These are phyloP conservation scores for Borovskyia barvae DNA, from an alignment of 208 protist species.

Conservation along the genomic window DNA sequence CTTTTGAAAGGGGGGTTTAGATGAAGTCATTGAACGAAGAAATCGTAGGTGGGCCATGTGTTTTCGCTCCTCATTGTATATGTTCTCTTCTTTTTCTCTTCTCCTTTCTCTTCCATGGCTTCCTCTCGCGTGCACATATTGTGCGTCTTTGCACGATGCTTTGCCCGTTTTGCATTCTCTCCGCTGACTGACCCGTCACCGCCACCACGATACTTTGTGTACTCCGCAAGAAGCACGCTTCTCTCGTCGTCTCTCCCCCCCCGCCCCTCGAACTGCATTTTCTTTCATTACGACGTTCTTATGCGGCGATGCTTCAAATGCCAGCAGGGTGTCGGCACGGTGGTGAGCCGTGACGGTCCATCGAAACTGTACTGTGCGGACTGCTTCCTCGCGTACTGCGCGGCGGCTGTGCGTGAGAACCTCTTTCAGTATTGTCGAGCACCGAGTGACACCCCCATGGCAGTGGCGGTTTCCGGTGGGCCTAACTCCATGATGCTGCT, in stretches of 20 bases:
- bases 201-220: too few species aligned
- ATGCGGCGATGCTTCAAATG: slow-evolving; percentile 77
- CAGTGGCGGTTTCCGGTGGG: slow-evolving; percentile 72
- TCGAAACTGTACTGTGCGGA: slow-evolving; percentile 65
- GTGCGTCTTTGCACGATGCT: not conserved
- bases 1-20: too few species aligned
- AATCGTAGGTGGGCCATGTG: not conserved
- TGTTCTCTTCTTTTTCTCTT: not conserved
- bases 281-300: slow-evolving; percentile 23
- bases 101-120: not conserved
- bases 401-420: slow-evolving; percentile 44
- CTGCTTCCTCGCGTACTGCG: slow-evolving; percentile 73
- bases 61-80: not conserved
- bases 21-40: not conserved
- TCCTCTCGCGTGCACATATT: not conserved
- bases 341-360: slow-evolving; percentile 63
- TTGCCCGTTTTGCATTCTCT: not conserved
- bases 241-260: not conserved
- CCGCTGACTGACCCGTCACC: too few species aligned
- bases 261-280: not conserved
- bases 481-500: slow-evolving; percentile 68
- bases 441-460: slow-evolving; percentile 57
- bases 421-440: slow-evolving; percentile 55
- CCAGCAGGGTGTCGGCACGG: slow-evolving; percentile 32
- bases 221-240: too few species aligned